phyloP scores from a whole-genome alignment of 108 stramenopile genomes.

The Conticribra guillardii region DNA sequence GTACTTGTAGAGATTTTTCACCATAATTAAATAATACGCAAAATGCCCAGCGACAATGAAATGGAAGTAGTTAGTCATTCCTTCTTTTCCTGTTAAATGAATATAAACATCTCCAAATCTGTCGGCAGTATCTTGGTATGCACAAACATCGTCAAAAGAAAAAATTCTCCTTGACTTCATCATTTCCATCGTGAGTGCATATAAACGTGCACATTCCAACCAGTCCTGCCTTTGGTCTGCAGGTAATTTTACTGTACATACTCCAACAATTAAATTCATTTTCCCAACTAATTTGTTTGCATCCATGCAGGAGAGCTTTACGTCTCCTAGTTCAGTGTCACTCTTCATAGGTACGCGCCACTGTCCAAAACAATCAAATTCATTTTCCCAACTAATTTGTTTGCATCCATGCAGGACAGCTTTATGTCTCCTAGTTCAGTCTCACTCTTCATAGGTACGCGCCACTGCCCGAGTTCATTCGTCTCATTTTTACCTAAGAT shows the following conservation, averaged over 20 bases:
- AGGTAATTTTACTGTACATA: not conserved
- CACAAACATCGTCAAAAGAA: not conserved
- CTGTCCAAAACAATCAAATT: too few relatives aligned
- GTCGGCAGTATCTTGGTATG: not conserved
- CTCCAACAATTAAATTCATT: too few relatives aligned
- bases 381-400: not conserved
- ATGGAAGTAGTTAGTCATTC: conserved; percentile 33
- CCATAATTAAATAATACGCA: conserved; percentile 2
- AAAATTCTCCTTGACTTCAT: not conserved
- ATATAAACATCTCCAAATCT: not conserved
- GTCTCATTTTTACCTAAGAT: not conserved
- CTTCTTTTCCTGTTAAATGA: not conserved
- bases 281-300: too few relatives aligned
- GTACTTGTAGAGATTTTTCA: not conserved
- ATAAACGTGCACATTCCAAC: not conserved
- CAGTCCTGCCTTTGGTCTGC: not conserved
- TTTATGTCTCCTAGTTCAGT: not conserved
- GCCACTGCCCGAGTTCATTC: not conserved
- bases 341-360: too few relatives aligned
- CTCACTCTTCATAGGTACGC: not conserved
- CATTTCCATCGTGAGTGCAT: not conserved
- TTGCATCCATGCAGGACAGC: not conserved
- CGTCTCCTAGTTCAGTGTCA: too few relatives aligned
- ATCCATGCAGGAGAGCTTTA: too few relatives aligned
- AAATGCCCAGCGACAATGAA: conserved; percentile 27